phyloP scores from a whole-genome alignment of 2,329 filamentous ascomycete genomes.

The Tolypocladium amazonense region DNA sequence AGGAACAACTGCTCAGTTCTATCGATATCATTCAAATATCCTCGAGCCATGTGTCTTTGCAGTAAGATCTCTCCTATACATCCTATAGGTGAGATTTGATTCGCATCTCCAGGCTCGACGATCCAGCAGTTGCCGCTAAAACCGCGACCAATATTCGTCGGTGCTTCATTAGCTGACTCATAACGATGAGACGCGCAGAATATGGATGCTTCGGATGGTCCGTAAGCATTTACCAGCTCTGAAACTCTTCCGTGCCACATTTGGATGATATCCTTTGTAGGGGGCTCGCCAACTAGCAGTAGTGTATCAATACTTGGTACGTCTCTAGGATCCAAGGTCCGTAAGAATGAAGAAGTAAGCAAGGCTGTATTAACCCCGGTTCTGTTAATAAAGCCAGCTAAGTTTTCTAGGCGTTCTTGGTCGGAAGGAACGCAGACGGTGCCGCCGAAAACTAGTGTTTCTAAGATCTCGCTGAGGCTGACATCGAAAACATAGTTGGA shows the following conservation, averaged over 20 bases:
- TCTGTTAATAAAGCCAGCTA: not conserved
- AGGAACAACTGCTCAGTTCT: not conserved
- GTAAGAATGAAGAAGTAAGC: conserved; percentile 2
- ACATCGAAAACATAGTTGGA: conserved; percentile 5
- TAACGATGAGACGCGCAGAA: not conserved
- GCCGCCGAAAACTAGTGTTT: conserved; percentile 1
- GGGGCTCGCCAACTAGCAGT: conserved; percentile 2
- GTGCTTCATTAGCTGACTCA: not conserved
- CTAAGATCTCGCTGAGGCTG: conserved; percentile 3
- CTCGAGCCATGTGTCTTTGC: not conserved
- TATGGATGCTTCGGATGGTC: not conserved
- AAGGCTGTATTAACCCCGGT: not conserved
- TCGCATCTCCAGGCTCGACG: not conserved
- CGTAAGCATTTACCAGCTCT: not conserved
- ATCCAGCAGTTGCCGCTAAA: not conserved
- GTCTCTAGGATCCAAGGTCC: not conserved
- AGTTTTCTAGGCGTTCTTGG: not conserved
- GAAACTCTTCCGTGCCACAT: not conserved
- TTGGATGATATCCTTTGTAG: conserved; percentile 1
- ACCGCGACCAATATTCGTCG: not conserved
- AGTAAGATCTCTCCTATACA: not conserved
- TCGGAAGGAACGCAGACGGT: conserved; percentile 4
- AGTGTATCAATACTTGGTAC: conserved; percentile 2
- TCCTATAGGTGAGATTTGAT: not conserved
- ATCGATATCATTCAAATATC: not conserved